Evolutionary conservation across 2,329 filamentous ascomycete species (phyloP).

Genomic region (Fusarium keratoplasticum): DNA sequence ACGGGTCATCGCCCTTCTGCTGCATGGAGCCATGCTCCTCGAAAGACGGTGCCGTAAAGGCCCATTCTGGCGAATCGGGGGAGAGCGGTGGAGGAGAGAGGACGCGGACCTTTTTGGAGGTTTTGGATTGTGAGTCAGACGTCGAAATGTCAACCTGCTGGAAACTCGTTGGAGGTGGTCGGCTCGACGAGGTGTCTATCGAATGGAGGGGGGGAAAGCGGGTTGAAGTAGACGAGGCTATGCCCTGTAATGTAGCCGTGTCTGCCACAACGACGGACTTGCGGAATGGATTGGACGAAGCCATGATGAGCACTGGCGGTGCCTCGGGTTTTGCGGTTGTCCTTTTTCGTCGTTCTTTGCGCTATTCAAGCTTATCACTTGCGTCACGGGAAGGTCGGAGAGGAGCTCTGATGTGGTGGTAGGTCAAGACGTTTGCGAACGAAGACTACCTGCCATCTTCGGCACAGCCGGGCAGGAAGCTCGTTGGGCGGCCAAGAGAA

Average conservation of each 20-base stretch:
- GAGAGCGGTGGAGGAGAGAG: conserved; percentile 73
- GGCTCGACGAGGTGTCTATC: conserved; percentile 44
- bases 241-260: conserved; percentile 19
- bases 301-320: conserved; percentile 34
- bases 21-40: conserved; percentile 43
- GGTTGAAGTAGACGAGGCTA: conserved; percentile 22
- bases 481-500: conserved; percentile 21
- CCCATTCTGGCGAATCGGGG: conserved; percentile 61
- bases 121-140: conserved; percentile 59
- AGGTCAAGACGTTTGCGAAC: conserved; percentile 42
- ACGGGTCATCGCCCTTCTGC: conserved; percentile 47
- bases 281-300: conserved; percentile 65
- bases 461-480: conserved; percentile 42
- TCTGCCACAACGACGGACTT: conserved; percentile 47
- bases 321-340: conserved; percentile 20
- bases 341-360: conserved; percentile 16
- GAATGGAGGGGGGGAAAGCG: conserved; percentile 46
- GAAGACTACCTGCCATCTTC: conserved; percentile 45
- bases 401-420: conserved; percentile 30
- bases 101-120: conserved; percentile 75
- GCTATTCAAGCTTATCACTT: conserved; percentile 24
- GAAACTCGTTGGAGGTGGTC: conserved; percentile 43
- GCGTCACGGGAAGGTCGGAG: conserved; percentile 14
- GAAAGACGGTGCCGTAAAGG: conserved; percentile 46
- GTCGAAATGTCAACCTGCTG: conserved; percentile 46